These are phyloP conservation scores for Magnolia kwangsiensis DNA, from an alignment of 164 flowering plant species.

Conservation along the genomic window DNA sequence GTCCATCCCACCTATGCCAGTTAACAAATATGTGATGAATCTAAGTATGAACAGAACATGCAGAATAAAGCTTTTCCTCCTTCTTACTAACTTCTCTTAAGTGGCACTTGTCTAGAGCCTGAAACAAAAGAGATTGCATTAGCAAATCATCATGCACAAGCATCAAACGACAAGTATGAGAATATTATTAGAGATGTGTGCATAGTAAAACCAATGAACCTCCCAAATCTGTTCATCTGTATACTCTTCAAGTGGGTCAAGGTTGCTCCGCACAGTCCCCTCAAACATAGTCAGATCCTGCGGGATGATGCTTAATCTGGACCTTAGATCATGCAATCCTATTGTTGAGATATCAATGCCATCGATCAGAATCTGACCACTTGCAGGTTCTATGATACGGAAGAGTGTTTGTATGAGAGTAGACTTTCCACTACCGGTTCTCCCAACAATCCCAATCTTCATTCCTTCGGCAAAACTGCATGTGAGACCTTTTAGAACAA, in stretches of 20 bases:
- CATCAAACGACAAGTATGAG: constrained; percentile 7
- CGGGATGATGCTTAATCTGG: constrained; percentile 75
- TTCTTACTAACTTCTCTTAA: constrained; percentile 74
- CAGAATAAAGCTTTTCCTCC: constrained; percentile 60
- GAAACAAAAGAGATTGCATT: constrained; percentile 5
- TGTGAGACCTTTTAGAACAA: constrained; percentile 66
- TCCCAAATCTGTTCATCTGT: constrained; percentile 78
- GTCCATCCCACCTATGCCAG: too few species aligned
- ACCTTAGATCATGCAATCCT: constrained; percentile 76
- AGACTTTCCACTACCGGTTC: constrained; percentile 90
- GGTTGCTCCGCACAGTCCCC: constrained; percentile 68
- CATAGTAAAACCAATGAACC: constrained; percentile 26
- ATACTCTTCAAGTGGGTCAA: constrained; percentile 79
- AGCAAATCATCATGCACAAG: not conserved
- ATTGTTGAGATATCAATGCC: constrained; percentile 52
- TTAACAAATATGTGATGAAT: too few species aligned
- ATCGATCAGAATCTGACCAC: constrained; percentile 58
- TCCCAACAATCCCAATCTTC: constrained; percentile 80
- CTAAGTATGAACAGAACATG: constrained; percentile 33
- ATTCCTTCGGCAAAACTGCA: constrained; percentile 69
- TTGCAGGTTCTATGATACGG: constrained; percentile 63
- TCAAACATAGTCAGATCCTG: constrained; percentile 94
- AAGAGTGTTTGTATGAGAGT: constrained; percentile 77
- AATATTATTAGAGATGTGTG: constrained; percentile 9
- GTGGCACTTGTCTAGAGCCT: constrained; percentile 83